A percentile compares a stretch with the other conserved stretches of the same genome.
These are phyloP conservation scores for Phaeophleospora eucalypticola DNA, from an alignment of 2,329 filamentous ascomycete genomes.

Conservation along the genomic window DNA sequence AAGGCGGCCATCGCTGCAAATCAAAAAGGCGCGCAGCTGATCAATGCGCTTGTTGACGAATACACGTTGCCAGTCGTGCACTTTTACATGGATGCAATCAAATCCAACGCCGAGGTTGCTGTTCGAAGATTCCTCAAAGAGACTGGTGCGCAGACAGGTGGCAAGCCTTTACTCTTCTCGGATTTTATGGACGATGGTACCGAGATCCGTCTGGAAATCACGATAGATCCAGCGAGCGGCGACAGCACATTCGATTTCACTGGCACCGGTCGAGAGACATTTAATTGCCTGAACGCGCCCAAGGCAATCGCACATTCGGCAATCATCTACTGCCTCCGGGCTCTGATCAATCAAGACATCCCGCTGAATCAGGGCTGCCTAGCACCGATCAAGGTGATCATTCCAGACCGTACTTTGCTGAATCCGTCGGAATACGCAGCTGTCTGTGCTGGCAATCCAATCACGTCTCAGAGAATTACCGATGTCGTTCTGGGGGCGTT, in stretches of 20 bases:
- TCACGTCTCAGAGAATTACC: constrained; percentile 32
- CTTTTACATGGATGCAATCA: constrained; percentile 41
- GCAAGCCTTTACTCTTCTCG: constrained; percentile 23
- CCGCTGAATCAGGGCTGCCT: constrained; percentile 51
- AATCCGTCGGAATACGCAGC: constrained; percentile 28
- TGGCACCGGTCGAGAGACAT: constrained; percentile 36
- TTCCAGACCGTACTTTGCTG: constrained; percentile 29
- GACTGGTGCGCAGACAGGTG: constrained; percentile 14
- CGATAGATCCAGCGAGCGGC: constrained; percentile 32
- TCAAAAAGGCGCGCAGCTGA: constrained; percentile 34
- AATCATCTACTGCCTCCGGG: constrained; percentile 33
- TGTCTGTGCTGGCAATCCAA: constrained; percentile 30
- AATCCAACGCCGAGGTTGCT: constrained; percentile 32
- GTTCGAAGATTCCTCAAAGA: constrained; percentile 33
- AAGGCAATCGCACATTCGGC: constrained; percentile 36
- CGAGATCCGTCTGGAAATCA: constrained; percentile 33
- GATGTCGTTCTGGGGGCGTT: constrained; percentile 34
- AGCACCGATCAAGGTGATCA: constrained; percentile 24
- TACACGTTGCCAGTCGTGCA: constrained; percentile 35
- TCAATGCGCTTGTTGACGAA: constrained; percentile 36
- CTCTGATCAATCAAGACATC: constrained; percentile 31
- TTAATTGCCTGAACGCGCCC: constrained; percentile 36
- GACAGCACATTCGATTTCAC: constrained; percentile 39
- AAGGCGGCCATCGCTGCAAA: constrained; percentile 36
- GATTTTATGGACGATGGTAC: constrained; percentile 44